Percentiles rank a stretch among this genome's conserved stretches.
phyloP scores from a whole-genome alignment of 148 eudicot species.

The Pouteria glomerata region DNA sequence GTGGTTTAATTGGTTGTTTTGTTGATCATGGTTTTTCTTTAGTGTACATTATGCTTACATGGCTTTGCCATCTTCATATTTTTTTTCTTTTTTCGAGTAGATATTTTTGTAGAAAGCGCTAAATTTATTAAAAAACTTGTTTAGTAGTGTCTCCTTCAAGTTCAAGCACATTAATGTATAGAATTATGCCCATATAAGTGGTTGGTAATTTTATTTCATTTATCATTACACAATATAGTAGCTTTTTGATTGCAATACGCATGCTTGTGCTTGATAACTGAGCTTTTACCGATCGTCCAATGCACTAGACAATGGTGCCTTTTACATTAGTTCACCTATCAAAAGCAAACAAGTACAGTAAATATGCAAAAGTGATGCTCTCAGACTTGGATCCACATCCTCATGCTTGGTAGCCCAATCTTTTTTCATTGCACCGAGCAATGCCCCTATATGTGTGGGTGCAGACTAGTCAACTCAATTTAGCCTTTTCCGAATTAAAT shows the following conservation, averaged over 20 bases:
- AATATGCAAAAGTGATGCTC: neutral
- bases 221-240: neutral
- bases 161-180: neutral
- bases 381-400: neutral
- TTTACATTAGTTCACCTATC: neutral
- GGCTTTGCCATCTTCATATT: too few relatives aligned
- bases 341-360: neutral
- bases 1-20: neutral
- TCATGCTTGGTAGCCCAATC: neutral
- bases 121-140: neutral
- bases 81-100: neutral
- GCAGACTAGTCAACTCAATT: too few relatives aligned
- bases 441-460: neutral
- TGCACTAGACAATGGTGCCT: neutral
- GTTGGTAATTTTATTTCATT: neutral
- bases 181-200: neutral
- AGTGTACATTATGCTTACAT: neutral
- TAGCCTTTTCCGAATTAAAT: too few relatives aligned
- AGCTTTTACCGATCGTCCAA: neutral
- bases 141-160: neutral
- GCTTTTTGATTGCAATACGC: too few relatives aligned
- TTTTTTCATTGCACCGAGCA: neutral
- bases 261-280: neutral
- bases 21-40: neutral
- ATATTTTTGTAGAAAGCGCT: neutral